Conservation (phyloP, 2,329 filamentous ascomycete species). For the Cordyceps tenuipes region DNA sequence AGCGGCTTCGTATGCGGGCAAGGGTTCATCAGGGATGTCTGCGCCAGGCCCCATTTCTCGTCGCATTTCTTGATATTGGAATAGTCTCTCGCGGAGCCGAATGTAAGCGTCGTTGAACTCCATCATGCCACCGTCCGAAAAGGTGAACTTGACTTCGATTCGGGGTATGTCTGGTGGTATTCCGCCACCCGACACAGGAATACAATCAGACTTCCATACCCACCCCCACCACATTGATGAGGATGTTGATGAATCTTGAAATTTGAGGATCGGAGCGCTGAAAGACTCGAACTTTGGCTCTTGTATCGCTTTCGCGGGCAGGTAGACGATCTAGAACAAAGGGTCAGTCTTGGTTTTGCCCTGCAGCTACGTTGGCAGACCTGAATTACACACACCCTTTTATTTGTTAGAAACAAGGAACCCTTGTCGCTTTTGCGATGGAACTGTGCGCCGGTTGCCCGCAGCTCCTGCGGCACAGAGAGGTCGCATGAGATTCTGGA, state of each 20-base stretch:
- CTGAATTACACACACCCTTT: slow-evolving; percentile 53
- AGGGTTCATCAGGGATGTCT: slow-evolving; percentile 70
- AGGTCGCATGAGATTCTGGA: slow-evolving; percentile 70
- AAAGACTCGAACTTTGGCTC: slow-evolving; percentile 68
- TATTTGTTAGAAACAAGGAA: slow-evolving; percentile 73
- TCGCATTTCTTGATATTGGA: slow-evolving; percentile 70
- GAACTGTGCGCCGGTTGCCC: slow-evolving; percentile 52
- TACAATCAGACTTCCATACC: slow-evolving; percentile 74
- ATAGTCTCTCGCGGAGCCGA: slow-evolving; percentile 71
- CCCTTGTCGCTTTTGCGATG: slow-evolving; percentile 67
- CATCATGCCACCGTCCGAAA: slow-evolving; percentile 91
- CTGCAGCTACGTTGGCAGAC: neutral
- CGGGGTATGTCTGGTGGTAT: slow-evolving; percentile 66
- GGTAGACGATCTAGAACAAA: slow-evolving; percentile 65
- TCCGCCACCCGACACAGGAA: slow-evolving; percentile 74
- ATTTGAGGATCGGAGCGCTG: slow-evolving; percentile 76
- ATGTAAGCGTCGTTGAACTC: slow-evolving; percentile 82
- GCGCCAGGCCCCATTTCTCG: slow-evolving; percentile 56
- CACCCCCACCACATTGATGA: slow-evolving; percentile 90
- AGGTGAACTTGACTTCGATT: slow-evolving; percentile 76
- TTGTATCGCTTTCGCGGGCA: slow-evolving; percentile 61
- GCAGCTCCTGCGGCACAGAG: slow-evolving; percentile 58
- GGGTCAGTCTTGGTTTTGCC: slow-evolving; percentile 10
- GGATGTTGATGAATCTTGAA: slow-evolving; percentile 72
- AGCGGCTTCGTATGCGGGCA: slow-evolving; percentile 75